Evolutionary conservation across 1,139 yeast genomes (phyloP), one percentile per base, ranked within the genome.

Genomic region (Yamadazyma kanchanaburiensis): DNA sequence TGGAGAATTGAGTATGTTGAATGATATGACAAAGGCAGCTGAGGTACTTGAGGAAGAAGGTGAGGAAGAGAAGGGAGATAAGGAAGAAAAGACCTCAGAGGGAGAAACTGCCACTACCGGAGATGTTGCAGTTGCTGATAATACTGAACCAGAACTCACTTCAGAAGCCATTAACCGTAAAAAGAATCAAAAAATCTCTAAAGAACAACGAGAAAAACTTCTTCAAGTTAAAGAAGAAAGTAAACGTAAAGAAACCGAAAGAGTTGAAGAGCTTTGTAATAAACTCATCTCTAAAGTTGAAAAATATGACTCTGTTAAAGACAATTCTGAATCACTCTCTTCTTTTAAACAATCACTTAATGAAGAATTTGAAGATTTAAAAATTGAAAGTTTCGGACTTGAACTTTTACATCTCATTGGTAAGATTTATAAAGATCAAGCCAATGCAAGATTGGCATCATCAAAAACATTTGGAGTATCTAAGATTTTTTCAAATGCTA

Each of bases 1-100:
- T 47, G 98, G 98, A 4, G 96, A 89, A 55, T 66, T 91, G 42
- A 78, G 94, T n/a, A 66, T 91, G 52, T 62, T 89, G 52, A 83
- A 80, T 53, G 95, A 91, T 49, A 53, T 89, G 48, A 70, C 81
- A 23, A 83, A 85, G 55, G 76, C 86, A 16, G 74, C 81, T 33
- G 88, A 80, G 42, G 63, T 80, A 24, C 72, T 74, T 28, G 74
- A 64, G 21, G 60, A 58, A 18, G 61, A 61, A 24, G 55, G 58
- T 4, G 60, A 58, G 17, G 61, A 61, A 24, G 55, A 58, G 4
- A 31, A 24, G 4, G 20, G n/a, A 3, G 29, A 15, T 8, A 25
- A 17, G 12, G 18, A 22, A 4, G 12, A 21, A 8, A 30, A 23
- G 5, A 10, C 16, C 7, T 33, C 21, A 6, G 24, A 23, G 7